phyloP scores from a whole-genome alignment of 176 grass and related monocot species.

The Dactylis glomerata region DNA sequence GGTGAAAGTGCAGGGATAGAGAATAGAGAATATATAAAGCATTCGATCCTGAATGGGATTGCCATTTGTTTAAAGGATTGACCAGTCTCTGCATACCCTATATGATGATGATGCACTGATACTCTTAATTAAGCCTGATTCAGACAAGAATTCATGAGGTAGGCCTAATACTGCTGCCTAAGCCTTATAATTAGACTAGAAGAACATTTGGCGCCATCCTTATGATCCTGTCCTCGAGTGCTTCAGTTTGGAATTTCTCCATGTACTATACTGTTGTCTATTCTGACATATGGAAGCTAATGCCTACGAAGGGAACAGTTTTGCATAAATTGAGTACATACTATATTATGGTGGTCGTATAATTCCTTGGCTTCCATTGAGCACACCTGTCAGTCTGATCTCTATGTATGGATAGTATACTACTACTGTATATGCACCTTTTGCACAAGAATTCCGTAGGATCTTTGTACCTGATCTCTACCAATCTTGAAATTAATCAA shows the following conservation, averaged over 20 bases:
- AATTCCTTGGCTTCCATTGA: neutral
- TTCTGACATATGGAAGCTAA: neutral
- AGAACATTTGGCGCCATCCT: constrained; percentile 34
- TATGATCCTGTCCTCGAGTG: constrained; percentile 16
- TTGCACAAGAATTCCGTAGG: neutral
- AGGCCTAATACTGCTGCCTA: neutral
- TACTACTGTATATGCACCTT: neutral
- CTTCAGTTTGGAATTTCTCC: constrained; percentile 15
- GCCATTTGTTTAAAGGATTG: constrained; percentile 28
- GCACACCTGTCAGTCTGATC: neutral
- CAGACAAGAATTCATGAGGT: constrained; percentile 19
- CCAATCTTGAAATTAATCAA: neutral
- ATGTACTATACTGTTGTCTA: neutral
- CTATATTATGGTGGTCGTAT: neutral
- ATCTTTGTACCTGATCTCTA: constrained; percentile 13
- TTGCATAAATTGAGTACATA: neutral
- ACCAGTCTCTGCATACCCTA: constrained; percentile 4
- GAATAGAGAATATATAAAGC: constrained; percentile 46
- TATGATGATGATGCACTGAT: constrained; percentile 3
- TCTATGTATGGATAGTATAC: neutral
- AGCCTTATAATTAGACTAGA: neutral
- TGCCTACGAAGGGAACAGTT: neutral
- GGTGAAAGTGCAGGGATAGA: constrained; percentile 19
- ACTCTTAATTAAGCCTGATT: constrained; percentile 32
- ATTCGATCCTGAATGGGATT: constrained; percentile 6